A percentile compares a stretch with the other conserved stretches of the same genome.
Evolutionary conservation across 306 rosid species (phyloP).

Genomic region (Delonix regia): DNA sequence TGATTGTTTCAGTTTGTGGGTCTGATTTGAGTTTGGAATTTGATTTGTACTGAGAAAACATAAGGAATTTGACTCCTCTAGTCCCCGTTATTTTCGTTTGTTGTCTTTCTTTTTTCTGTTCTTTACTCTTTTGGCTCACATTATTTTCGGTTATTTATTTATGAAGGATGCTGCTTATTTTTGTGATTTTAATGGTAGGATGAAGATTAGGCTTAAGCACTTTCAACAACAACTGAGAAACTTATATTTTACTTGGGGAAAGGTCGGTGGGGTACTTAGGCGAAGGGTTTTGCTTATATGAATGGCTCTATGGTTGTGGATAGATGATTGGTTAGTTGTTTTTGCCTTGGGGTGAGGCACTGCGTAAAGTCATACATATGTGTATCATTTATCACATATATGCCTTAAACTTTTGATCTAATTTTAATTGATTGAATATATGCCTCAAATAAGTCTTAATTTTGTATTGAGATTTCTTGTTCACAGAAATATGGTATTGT

Average conservation of each 20-base stretch:
- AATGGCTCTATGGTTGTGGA: not conserved
- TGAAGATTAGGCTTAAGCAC: not conserved
- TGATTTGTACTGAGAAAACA: not conserved
- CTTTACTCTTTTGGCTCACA: not conserved
- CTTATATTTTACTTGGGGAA: not conserved
- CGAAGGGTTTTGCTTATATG: not conserved
- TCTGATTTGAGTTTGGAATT: not conserved
- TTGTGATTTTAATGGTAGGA: not conserved
- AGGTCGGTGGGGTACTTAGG: not conserved
- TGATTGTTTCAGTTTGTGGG: not conserved
- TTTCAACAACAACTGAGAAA: not conserved
- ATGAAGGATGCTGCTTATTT: not conserved
- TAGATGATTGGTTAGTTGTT: not conserved
- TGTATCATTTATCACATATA: not conserved
- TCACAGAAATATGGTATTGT: not conserved
- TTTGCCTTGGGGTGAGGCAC: not conserved
- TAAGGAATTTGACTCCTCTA: not conserved
- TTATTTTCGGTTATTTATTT: not conserved
- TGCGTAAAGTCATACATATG: not conserved
- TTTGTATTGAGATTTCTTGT: not conserved
- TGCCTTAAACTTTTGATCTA: not conserved
- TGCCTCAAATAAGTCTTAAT: not conserved
- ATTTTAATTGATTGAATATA: not conserved
- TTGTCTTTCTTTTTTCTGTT: too few relatives aligned
- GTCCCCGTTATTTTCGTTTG: not conserved